Percentiles rank a stretch among this genome's conserved stretches.
Evolutionary conservation across 441 rosid genomes (phyloP).

Genomic region (Populus hybrid): DNA sequence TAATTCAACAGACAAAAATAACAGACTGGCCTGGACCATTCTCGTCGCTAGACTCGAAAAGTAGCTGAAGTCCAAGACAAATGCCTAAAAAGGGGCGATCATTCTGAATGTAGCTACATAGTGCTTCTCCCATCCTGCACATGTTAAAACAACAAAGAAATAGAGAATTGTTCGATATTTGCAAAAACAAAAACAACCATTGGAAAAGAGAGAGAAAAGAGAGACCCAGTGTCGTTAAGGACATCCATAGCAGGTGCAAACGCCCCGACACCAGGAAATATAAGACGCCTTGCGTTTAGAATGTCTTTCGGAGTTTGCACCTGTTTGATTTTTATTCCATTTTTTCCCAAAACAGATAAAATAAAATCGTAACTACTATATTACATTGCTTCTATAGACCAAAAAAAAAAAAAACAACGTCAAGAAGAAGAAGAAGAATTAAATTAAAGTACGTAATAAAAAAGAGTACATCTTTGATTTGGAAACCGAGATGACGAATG

Average conservation of each 20-base stretch:
- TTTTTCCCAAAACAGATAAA: neutral
- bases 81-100: slow-evolving; percentile 96
- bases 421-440: neutral
- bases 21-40: slow-evolving; percentile 70
- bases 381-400: neutral
- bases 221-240: slow-evolving; percentile 65
- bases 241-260: slow-evolving; percentile 94
- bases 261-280: slow-evolving; percentile 97
- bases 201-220: neutral
- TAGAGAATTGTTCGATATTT: neutral
- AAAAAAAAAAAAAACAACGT: neutral
- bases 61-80: slow-evolving; percentile 92
- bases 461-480: slow-evolving; percentile 62
- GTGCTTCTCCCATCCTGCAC: slow-evolving; percentile 87
- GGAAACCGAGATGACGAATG: slow-evolving; percentile 72
- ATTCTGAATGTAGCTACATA: slow-evolving; percentile 64
- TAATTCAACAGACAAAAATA: neutral
- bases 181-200: neutral
- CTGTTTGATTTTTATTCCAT: slow-evolving; percentile 29
- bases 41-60: slow-evolving; percentile 88
- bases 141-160: slow-evolving; percentile 8
- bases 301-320: slow-evolving; percentile 83
- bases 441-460: neutral
- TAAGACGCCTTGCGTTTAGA: slow-evolving; percentile 68
- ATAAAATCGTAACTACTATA: neutral